Conservation (phyloP, 345 rosid species). For the Sisymbrium irio region DNA sequence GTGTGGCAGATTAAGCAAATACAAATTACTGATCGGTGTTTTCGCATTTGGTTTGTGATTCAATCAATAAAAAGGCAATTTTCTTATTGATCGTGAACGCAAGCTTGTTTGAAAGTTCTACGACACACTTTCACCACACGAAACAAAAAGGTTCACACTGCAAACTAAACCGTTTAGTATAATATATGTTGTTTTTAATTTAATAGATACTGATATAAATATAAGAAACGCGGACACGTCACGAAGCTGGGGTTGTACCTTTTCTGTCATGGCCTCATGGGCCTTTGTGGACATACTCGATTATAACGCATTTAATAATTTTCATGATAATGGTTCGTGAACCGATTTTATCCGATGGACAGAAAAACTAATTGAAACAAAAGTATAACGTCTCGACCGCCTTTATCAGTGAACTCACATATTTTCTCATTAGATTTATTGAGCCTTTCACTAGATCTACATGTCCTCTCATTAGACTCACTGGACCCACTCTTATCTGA, state of each 20-base stretch:
- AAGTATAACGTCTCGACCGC: too few relatives aligned
- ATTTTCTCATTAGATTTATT: too few relatives aligned
- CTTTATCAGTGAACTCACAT: too few relatives aligned
- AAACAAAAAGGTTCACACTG: too few relatives aligned
- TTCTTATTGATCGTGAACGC: neutral
- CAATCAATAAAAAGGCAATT: neutral
- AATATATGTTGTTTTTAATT: too few relatives aligned
- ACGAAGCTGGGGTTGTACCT: neutral
- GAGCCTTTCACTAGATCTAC: too few relatives aligned
- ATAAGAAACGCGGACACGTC: neutral
- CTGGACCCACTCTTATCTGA: too few relatives aligned
- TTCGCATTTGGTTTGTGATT: neutral
- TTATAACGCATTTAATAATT: neutral
- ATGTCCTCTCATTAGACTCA: too few relatives aligned
- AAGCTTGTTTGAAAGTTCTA: neutral
- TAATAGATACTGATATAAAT: neutral
- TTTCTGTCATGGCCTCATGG: neutral
- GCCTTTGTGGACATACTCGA: neutral
- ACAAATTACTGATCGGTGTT: neutral
- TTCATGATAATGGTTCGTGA: neutral
- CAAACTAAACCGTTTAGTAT: neutral
- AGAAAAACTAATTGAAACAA: neutral
- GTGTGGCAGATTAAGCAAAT: neutral
- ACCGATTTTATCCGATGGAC: neutral
- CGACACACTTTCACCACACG: too few relatives aligned